Evolutionary conservation across 1,284 basidiomycete genomes (phyloP).

Genomic region (Cryptococcus maquisensis): DNA sequence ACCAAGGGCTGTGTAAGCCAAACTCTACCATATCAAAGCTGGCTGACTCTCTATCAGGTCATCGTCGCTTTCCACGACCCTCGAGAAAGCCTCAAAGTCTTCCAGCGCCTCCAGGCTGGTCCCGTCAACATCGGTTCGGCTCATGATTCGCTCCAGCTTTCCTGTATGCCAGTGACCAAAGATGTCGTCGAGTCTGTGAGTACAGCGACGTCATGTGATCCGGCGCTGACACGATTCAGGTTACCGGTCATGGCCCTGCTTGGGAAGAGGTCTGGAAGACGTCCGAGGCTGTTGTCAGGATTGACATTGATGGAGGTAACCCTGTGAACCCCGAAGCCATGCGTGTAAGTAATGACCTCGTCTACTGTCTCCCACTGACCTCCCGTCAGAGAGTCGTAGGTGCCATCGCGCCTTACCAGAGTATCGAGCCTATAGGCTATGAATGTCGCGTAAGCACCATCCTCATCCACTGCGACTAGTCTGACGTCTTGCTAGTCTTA

Average conservation of each 20-base stretch:
- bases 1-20: slow-evolving; percentile 28
- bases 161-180: slow-evolving; percentile 22
- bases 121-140: slow-evolving; percentile 14
- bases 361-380: neutral
- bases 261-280: slow-evolving; percentile 20
- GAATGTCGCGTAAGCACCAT: slow-evolving; percentile 16
- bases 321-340: slow-evolving; percentile 10
- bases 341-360: slow-evolving; percentile 9
- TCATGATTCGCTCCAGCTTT: slow-evolving; percentile 12
- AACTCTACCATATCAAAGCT: neutral
- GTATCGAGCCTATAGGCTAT: slow-evolving; percentile 16
- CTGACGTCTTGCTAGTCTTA: slow-evolving; percentile 20
- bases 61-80: slow-evolving; percentile 39
- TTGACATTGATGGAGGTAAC: slow-evolving; percentile 17
- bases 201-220: neutral
- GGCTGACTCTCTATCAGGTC: slow-evolving; percentile 19
- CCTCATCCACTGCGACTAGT: neutral
- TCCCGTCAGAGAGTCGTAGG: slow-evolving; percentile 15
- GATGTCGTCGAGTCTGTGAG: slow-evolving; percentile 23
- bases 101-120: slow-evolving; percentile 15
- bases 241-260: slow-evolving; percentile 11
- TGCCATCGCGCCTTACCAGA: slow-evolving; percentile 21
- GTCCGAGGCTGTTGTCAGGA: slow-evolving; percentile 15
- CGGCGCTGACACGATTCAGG: slow-evolving; percentile 7
- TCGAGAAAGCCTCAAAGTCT: slow-evolving; percentile 30